Conservation (phyloP, 164 flowering plant species). For the Sedum album region DNA sequence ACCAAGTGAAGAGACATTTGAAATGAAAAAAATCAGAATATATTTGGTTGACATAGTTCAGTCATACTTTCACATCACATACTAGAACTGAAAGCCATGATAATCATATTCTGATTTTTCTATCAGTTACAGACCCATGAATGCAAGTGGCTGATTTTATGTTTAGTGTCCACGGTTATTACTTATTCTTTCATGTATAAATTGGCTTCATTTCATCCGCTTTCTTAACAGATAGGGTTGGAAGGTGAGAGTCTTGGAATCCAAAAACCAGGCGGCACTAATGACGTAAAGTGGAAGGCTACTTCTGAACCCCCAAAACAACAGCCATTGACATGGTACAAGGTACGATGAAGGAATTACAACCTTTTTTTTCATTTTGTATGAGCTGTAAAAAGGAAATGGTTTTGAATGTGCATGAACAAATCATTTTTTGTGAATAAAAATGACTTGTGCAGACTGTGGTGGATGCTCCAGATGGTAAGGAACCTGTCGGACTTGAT, state of each 20-base stretch:
- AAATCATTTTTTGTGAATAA: slow-evolving; percentile 1
- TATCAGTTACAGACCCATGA: not conserved
- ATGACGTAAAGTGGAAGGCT: slow-evolving; percentile 51
- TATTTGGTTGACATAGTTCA: not conserved
- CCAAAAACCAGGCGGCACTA: slow-evolving; percentile 37
- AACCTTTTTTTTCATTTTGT: not conserved
- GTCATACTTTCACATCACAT: not conserved
- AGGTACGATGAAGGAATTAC: slow-evolving; percentile 34
- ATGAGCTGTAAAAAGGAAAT: not conserved
- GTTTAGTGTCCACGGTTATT: not conserved
- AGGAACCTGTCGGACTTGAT: slow-evolving; percentile 93
- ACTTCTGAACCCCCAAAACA: slow-evolving; percentile 56
- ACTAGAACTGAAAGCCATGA: not conserved
- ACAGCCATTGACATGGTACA: slow-evolving; percentile 96
- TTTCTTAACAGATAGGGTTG: slow-evolving; percentile 60
- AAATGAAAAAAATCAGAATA: no score
- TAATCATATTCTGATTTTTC: not conserved
- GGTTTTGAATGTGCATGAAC: not conserved
- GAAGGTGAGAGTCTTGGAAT: slow-evolving; percentile 72
- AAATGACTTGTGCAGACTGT: slow-evolving; percentile 43
- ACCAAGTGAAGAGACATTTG: no score
- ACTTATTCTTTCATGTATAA: no score
- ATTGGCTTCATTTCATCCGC: not conserved
- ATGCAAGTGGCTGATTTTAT: not conserved
- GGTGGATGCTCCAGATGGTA: slow-evolving; percentile 73